Evolutionary conservation across 2,329 filamentous ascomycete species (phyloP).

Genomic region (Fusarium sp.): DNA sequence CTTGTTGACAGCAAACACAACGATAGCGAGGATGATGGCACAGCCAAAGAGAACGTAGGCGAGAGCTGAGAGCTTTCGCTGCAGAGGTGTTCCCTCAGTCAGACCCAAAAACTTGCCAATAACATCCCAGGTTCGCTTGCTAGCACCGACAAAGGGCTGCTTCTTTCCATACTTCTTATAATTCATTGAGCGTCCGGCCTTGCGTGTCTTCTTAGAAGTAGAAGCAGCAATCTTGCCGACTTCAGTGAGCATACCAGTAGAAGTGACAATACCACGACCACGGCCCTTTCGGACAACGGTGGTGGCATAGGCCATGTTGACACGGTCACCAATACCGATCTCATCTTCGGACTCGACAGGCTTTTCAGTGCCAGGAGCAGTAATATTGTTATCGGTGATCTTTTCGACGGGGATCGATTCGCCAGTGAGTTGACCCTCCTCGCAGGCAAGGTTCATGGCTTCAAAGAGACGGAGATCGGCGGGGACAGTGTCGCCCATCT

Average conservation of each 20-base stretch:
- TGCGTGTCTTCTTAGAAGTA: slow-evolving; percentile 63
- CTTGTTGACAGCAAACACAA: slow-evolving; percentile 68
- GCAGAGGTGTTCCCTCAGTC: slow-evolving; percentile 78
- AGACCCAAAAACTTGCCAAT: slow-evolving; percentile 69
- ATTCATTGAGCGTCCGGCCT: slow-evolving; percentile 65
- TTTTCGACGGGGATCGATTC: slow-evolving; percentile 80
- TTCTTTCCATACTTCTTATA: slow-evolving; percentile 64
- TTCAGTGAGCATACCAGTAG: slow-evolving; percentile 78
- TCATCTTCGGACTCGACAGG: slow-evolving; percentile 58
- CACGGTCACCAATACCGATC: slow-evolving; percentile 75
- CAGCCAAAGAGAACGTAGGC: slow-evolving; percentile 81
- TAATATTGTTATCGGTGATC: slow-evolving; percentile 62
- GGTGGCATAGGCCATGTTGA: slow-evolving; percentile 81
- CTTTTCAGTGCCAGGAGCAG: slow-evolving; percentile 59
- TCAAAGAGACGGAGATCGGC: slow-evolving; percentile 78
- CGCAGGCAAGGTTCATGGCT: slow-evolving; percentile 81
- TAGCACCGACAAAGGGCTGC: slow-evolving; percentile 59
- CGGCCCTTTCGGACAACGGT: slow-evolving; percentile 79
- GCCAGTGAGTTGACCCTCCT: slow-evolving; percentile 81
- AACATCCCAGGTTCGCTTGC: slow-evolving; percentile 60
- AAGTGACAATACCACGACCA: slow-evolving; percentile 76
- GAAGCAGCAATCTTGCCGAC: slow-evolving; percentile 75
- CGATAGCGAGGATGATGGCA: slow-evolving; percentile 67
- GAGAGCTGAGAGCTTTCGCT: slow-evolving; percentile 80
- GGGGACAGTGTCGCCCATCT: slow-evolving; percentile 79